Conservation (phyloP, 225 moss, liverwort and hornwort genomes). For the Lunularia cruciata region DNA sequence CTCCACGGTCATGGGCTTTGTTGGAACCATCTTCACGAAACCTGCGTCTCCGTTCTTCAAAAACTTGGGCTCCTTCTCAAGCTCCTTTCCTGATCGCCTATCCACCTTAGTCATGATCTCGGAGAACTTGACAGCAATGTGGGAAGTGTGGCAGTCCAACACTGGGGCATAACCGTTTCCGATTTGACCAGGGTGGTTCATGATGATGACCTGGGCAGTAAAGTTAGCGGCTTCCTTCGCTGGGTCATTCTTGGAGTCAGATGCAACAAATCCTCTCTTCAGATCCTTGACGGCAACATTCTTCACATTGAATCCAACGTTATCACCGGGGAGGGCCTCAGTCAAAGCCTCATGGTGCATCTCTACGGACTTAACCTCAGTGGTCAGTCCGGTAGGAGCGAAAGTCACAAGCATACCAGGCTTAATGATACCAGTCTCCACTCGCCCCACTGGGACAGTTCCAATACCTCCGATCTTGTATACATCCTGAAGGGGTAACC, state of each 20-base stretch:
- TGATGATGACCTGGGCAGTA: conserved; percentile 56
- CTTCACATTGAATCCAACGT: conserved; percentile 61
- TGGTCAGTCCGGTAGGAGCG: conserved; percentile 56
- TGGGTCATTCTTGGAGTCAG: conserved; percentile 61
- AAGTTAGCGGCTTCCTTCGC: conserved; percentile 59
- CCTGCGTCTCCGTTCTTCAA: conserved; percentile 71
- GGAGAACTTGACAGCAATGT: conserved; percentile 58
- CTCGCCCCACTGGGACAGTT: conserved; percentile 58
- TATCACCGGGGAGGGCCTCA: conserved; percentile 53
- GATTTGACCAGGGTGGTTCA: conserved; percentile 62
- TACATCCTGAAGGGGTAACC: conserved; percentile 70
- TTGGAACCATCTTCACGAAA: conserved; percentile 69
- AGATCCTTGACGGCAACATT: conserved; percentile 57
- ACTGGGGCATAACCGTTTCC: conserved; percentile 61
- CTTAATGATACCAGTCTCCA: conserved; percentile 60
- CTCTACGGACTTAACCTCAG: conserved; percentile 65
- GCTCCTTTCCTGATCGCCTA: conserved; percentile 57
- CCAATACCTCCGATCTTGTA: conserved; percentile 75
- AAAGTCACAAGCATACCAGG: conserved; percentile 58
- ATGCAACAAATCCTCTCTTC: conserved; percentile 57
- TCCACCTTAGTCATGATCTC: conserved; percentile 62
- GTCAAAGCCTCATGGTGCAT: conserved; percentile 58
- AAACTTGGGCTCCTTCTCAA: conserved; percentile 72
- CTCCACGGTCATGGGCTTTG: conserved; percentile 69
- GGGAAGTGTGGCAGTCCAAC: conserved; percentile 62